A percentile compares a stretch with the other conserved stretches of the same genome.
These are phyloP conservation scores for Populus tremula DNA, from an alignment of 345 rosid genomes.

Conservation along the genomic window DNA sequence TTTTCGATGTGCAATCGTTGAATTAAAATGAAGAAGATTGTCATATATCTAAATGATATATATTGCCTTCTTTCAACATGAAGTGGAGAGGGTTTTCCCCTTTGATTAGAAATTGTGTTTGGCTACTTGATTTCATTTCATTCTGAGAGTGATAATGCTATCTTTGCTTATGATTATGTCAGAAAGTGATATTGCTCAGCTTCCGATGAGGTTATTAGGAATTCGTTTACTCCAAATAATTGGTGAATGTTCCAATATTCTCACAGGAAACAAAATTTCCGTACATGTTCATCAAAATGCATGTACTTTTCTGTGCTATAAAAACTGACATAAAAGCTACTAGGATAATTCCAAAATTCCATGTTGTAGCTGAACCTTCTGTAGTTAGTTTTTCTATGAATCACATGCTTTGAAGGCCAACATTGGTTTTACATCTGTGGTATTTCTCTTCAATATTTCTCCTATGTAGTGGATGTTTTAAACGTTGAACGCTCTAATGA, in stretches of 20 bases:
- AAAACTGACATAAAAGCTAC: neutral
- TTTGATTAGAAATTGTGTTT: neutral
- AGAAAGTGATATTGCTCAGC: slow-evolving; percentile 3
- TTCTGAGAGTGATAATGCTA: neutral
- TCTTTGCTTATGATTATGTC: slow-evolving; percentile 5
- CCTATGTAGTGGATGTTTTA: neutral
- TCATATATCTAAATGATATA: neutral
- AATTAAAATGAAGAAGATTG: neutral
- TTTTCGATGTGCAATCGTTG: neutral
- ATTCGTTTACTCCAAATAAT: neutral
- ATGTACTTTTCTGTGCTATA: neutral
- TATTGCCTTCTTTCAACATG: neutral
- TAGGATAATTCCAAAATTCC: neutral
- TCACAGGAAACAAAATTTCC: neutral
- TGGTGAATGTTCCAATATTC: neutral
- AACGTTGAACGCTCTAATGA: neutral
- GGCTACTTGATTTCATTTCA: neutral
- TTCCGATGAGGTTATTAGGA: neutral
- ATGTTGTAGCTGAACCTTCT: neutral
- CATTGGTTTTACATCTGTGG: neutral
- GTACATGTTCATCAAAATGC: neutral
- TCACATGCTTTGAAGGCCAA: neutral
- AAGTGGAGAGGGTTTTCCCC: neutral
- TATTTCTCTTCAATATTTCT: neutral
- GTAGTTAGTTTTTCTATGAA: neutral